A percentile compares a stretch with the other conserved stretches of the same genome.
Evolutionary conservation across 2,329 filamentous ascomycete genomes (phyloP).

Genomic region (Hypoxylon sp.): DNA sequence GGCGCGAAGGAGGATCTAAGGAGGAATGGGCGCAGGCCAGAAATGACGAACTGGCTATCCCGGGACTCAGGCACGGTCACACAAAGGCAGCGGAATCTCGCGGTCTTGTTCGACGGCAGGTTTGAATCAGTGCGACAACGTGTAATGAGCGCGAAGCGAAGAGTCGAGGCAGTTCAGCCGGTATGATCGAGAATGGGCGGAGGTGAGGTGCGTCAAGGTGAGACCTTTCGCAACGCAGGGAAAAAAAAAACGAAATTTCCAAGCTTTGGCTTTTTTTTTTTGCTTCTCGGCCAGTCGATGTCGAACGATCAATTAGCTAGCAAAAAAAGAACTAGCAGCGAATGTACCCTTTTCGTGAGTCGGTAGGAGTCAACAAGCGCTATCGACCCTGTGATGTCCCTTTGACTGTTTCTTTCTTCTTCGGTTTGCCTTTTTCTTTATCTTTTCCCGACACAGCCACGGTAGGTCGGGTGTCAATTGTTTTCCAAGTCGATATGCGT

Average conservation of each 20-base stretch:
- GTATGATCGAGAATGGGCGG: slow-evolving; percentile 35
- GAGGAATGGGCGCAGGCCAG: slow-evolving; percentile 46
- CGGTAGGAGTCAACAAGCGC: slow-evolving; percentile 25
- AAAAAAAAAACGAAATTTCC: slow-evolving; percentile 36
- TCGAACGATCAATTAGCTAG: slow-evolving; percentile 33
- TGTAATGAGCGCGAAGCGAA: slow-evolving; percentile 47
- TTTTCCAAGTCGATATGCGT: slow-evolving; percentile 29
- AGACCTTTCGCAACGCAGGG: slow-evolving; percentile 48
- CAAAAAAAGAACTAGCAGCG: slow-evolving; percentile 13
- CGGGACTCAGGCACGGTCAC: slow-evolving; percentile 50
- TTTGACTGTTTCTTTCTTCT: slow-evolving; percentile 39
- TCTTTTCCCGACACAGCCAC: slow-evolving; percentile 36
- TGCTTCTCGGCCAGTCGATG: slow-evolving; percentile 38
- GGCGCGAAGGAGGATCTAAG: slow-evolving; percentile 43
- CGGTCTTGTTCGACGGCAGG: slow-evolving; percentile 50
- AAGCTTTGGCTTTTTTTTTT: slow-evolving; percentile 32
- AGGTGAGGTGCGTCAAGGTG: slow-evolving; percentile 48
- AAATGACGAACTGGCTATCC: slow-evolving; percentile 45
- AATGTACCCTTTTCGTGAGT: slow-evolving; percentile 18
- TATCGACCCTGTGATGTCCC: slow-evolving; percentile 23
- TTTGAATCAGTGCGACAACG: slow-evolving; percentile 54
- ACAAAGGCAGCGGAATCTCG: slow-evolving; percentile 48
- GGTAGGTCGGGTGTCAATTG: slow-evolving; percentile 41
- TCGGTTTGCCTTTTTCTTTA: slow-evolving; percentile 39
- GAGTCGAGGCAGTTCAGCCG: slow-evolving; percentile 44